Evolutionary conservation across 805 yeast species (phyloP).

Genomic region (Hanseniaspora taiwanica): DNA sequence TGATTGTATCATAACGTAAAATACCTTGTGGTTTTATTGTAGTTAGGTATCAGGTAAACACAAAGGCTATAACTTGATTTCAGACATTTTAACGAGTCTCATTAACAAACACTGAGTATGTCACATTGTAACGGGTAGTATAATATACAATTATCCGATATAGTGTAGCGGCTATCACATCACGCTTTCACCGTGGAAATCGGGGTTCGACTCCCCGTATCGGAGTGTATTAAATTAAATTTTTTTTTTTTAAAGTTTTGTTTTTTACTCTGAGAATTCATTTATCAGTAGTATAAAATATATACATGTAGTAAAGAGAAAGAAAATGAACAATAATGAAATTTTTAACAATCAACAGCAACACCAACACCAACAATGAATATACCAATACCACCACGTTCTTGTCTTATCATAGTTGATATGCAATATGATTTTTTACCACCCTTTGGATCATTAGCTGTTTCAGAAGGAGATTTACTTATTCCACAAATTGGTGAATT

Average conservation of each 20-base stretch:
- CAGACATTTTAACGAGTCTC: too few relatives aligned
- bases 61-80: too few relatives aligned
- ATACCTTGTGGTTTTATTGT: too few relatives aligned
- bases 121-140: too few relatives aligned
- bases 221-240: constrained; percentile 12
- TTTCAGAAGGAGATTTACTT: constrained; percentile 45
- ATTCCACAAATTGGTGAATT: constrained; percentile 40
- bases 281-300: too few relatives aligned
- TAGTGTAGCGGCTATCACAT: constrained; percentile 28
- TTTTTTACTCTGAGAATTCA: not conserved
- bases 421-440: constrained; percentile 81
- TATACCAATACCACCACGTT: constrained; percentile 5
- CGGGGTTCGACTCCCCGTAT: constrained; percentile 28
- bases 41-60: too few relatives aligned
- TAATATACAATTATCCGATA: constrained; percentile 15
- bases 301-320: not conserved
- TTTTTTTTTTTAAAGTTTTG: not conserved
- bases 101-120: too few relatives aligned
- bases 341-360: not conserved
- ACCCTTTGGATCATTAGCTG: constrained; percentile 66
- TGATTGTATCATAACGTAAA: too few relatives aligned
- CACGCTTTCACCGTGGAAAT: constrained; percentile 28
- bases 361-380: not conserved
- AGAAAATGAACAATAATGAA: not conserved
- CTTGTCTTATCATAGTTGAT: constrained; percentile 67